Conservation (phyloP, 108 stramenopile species). For the Ochromonas danica region DNA sequence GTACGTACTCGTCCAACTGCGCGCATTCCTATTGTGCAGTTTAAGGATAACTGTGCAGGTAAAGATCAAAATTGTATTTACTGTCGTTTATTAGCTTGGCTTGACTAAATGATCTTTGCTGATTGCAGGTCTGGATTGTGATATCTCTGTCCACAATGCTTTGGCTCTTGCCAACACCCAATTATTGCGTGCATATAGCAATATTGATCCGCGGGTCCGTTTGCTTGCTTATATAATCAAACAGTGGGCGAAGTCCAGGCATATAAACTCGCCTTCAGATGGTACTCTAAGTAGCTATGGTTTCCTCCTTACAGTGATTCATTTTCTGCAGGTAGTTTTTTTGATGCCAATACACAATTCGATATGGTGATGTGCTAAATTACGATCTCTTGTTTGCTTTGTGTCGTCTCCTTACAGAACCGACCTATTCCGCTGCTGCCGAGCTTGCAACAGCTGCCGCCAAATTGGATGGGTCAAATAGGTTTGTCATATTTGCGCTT, state of each 20-base stretch:
- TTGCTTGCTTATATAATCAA: constrained; percentile 89
- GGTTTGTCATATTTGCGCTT: too few species aligned
- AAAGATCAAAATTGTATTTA: not conserved
- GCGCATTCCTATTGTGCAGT: constrained; percentile 92
- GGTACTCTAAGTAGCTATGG: constrained; percentile 95
- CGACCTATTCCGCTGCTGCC: constrained; percentile 73
- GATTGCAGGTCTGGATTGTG: constrained; percentile 89
- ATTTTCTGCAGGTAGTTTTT: constrained; percentile 80
- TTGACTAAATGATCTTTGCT: too few species aligned
- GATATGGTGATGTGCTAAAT: not conserved
- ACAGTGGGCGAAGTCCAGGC: constrained; percentile 85
- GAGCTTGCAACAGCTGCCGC: constrained; percentile 86
- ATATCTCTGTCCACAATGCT: constrained; percentile 90
- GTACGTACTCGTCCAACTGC: constrained; percentile 89
- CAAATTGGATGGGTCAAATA: too few species aligned
- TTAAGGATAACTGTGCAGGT: constrained; percentile 62
- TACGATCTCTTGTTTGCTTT: not conserved
- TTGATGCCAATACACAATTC: too few species aligned
- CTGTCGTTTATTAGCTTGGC: too few species aligned
- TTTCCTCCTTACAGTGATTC: constrained; percentile 86
- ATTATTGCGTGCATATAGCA: constrained; percentile 75
- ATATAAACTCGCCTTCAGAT: constrained; percentile 87
- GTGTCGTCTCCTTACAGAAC: not conserved
- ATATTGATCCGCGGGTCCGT: constrained; percentile 66
- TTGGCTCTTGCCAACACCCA: constrained; percentile 89